phyloP scores from a whole-genome alignment of 768 basidiomycete species.

The Naganishia randhawae region DNA sequence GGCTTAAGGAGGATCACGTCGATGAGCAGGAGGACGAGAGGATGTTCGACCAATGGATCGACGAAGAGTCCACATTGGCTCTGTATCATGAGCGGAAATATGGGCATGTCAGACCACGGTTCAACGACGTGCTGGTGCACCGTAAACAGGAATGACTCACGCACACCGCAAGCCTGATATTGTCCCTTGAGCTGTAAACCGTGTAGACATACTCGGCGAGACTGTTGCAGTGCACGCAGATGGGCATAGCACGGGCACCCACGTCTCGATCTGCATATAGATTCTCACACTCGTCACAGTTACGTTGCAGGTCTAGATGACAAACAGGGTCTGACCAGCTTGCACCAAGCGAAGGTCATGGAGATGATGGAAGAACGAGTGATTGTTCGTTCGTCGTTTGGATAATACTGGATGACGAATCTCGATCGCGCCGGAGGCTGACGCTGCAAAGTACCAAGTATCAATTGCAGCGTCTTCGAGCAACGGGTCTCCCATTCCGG shows the following conservation, averaged over 20 bases:
- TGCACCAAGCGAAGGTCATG: background rate
- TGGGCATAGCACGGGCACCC: slow-evolving; percentile 36
- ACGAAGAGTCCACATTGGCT: slow-evolving; percentile 42
- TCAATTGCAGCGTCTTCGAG: no score
- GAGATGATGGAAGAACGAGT: background rate
- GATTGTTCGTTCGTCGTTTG: background rate
- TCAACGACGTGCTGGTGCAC: no score
- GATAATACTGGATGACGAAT: background rate
- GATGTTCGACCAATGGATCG: slow-evolving; percentile 51
- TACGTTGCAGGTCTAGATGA: no score
- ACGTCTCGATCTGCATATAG: background rate
- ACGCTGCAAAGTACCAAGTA: no score
- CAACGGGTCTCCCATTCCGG: no score
- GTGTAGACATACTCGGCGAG: slow-evolving; percentile 47
- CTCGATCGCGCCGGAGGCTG: no score
- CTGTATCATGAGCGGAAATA: slow-evolving; percentile 23
- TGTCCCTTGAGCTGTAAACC: slow-evolving; percentile 48
- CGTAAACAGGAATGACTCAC: slow-evolving; percentile 39
- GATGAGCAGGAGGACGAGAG: slow-evolving; percentile 43
- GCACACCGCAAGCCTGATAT: slow-evolving; percentile 49
- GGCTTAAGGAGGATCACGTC: slow-evolving; percentile 51
- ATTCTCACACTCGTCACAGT: background rate
- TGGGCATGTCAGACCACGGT: background rate
- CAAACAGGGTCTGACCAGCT: no score
- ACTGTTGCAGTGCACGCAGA: slow-evolving; percentile 47